These are phyloP conservation scores for Phytopythium chamaehyphon DNA, from an alignment of 352 stramenopile genomes.

Conservation along the genomic window DNA sequence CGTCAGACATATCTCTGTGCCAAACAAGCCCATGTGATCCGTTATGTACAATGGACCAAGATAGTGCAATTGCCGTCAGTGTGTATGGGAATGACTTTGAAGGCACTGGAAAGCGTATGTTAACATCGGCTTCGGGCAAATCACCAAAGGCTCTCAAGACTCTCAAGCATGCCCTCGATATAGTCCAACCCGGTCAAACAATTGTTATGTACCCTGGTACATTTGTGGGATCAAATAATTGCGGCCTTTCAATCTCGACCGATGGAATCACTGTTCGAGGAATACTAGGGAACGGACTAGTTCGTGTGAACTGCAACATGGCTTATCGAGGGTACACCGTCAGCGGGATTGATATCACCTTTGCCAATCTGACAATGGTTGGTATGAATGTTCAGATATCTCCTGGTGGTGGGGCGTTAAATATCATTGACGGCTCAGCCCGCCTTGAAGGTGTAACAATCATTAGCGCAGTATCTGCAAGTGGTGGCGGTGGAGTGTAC, in stretches of 20 bases:
- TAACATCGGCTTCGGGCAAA: too few species aligned
- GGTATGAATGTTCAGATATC: slow-evolving; percentile 7
- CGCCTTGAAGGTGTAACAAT: slow-evolving; percentile 13
- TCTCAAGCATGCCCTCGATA: slow-evolving; percentile 32
- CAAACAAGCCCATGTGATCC: slow-evolving; percentile 28
- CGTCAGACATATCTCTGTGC: slow-evolving; percentile 25
- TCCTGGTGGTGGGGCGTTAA: slow-evolving; percentile 22
- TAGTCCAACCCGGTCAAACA: slow-evolving; percentile 22
- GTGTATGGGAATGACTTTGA: slow-evolving; percentile 40
- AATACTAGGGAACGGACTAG: slow-evolving; percentile 24
- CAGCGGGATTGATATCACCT: slow-evolving; percentile 1
- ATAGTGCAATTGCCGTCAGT: slow-evolving; percentile 46
- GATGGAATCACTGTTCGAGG: slow-evolving; percentile 33
- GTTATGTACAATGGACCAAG: slow-evolving; percentile 25
- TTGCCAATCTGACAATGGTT: slow-evolving; percentile 26
- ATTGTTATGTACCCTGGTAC: slow-evolving; percentile 53
- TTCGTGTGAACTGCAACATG: slow-evolving; percentile 33
- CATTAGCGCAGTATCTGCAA: not conserved
- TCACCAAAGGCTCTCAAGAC: slow-evolving; percentile 49
- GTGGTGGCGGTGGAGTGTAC: slow-evolving; percentile 31
- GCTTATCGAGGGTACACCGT: slow-evolving; percentile 25
- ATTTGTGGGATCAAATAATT: slow-evolving; percentile 34
- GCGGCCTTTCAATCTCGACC: slow-evolving; percentile 21
- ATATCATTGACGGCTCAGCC: slow-evolving; percentile 13
- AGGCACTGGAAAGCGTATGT: too few species aligned